Percentiles rank a stretch among this genome's conserved stretches.
phyloP scores from a whole-genome alignment of 768 basidiomycete genomes.

The Hemileccinum rubropunctum region DNA sequence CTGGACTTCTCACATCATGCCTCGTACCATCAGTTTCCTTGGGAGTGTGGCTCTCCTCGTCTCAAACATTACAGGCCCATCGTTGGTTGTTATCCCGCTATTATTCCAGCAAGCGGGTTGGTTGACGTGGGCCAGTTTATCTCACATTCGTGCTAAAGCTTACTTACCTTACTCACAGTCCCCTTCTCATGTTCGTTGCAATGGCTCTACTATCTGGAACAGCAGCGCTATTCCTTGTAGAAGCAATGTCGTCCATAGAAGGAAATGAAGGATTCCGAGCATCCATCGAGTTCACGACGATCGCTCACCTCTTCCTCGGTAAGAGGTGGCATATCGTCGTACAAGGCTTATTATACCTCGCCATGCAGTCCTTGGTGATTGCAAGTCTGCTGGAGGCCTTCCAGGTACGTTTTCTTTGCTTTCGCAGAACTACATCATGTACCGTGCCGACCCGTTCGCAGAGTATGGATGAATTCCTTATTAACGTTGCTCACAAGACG shows the following conservation, averaged over 20 bases:
- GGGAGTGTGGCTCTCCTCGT: constrained; percentile 27
- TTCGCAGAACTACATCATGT: too few species aligned
- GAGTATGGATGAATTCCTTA: constrained; percentile 26
- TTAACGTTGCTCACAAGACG: constrained; percentile 24
- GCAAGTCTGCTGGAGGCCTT: constrained; percentile 25
- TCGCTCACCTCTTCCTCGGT: constrained; percentile 25
- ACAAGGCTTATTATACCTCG: constrained; percentile 19
- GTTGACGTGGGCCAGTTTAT: constrained; percentile 17
- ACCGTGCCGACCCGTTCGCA: neutral
- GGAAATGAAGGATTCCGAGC: constrained; percentile 23
- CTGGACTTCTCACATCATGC: too few species aligned
- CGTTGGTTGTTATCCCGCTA: constrained; percentile 19
- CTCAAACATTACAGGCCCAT: constrained; percentile 24
- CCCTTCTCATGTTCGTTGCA: constrained; percentile 14
- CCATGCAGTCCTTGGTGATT: constrained; percentile 21
- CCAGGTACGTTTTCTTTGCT: constrained; percentile 10
- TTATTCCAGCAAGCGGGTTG: constrained; percentile 27
- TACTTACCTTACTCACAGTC: constrained; percentile 3
- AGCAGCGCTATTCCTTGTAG: constrained; percentile 20
- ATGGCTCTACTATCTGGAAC: constrained; percentile 21
- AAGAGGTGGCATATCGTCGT: constrained; percentile 23
- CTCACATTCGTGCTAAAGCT: neutral
- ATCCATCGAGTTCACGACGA: constrained; percentile 25
- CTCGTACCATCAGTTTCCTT: constrained; percentile 18
- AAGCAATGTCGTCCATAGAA: constrained; percentile 25